Evolutionary conservation across 352 stramenopile species (phyloP).

Genomic region (Albugo candida): DNA sequence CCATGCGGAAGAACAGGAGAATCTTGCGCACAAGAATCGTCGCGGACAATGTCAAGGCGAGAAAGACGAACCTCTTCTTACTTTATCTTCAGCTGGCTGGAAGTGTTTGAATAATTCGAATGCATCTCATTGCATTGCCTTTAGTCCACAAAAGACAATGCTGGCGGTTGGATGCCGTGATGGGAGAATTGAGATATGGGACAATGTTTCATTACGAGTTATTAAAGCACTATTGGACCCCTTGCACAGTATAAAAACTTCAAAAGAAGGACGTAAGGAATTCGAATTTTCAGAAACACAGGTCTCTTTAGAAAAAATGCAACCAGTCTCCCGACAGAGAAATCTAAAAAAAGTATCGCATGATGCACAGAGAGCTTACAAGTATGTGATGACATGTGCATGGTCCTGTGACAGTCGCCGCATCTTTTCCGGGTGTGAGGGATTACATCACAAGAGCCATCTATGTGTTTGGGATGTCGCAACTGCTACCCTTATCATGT

Average conservation of each 20-base stretch:
- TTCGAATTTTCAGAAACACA: constrained; percentile 8
- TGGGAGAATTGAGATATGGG: constrained; percentile 62
- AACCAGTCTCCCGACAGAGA: background rate
- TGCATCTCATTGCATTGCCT: constrained; percentile 17
- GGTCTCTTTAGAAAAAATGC: too few relatives aligned
- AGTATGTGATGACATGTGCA: constrained; percentile 35
- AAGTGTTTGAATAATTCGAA: background rate
- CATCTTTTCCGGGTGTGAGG: constrained; percentile 43
- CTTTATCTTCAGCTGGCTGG: background rate
- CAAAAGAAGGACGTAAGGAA: constrained; percentile 8
- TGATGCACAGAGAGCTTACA: constrained; percentile 17
- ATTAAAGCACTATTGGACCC: constrained; percentile 64
- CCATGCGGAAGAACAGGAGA: too few relatives aligned
- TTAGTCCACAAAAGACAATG: constrained; percentile 40
- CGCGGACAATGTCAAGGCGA: too few relatives aligned
- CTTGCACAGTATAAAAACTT: constrained; percentile 12
- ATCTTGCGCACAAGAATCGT: too few relatives aligned
- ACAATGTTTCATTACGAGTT: constrained; percentile 57
- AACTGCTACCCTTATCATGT: constrained; percentile 27
- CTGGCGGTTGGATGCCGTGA: constrained; percentile 61
- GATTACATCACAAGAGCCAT: constrained; percentile 12
- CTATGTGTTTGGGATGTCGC: constrained; percentile 53
- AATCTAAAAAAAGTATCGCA: constrained; percentile 13
- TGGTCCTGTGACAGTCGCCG: constrained; percentile 45
- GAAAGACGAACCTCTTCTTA: background rate